Conservation (phyloP, 441 rosid genomes). For the Eugenia klotzschiana region DNA sequence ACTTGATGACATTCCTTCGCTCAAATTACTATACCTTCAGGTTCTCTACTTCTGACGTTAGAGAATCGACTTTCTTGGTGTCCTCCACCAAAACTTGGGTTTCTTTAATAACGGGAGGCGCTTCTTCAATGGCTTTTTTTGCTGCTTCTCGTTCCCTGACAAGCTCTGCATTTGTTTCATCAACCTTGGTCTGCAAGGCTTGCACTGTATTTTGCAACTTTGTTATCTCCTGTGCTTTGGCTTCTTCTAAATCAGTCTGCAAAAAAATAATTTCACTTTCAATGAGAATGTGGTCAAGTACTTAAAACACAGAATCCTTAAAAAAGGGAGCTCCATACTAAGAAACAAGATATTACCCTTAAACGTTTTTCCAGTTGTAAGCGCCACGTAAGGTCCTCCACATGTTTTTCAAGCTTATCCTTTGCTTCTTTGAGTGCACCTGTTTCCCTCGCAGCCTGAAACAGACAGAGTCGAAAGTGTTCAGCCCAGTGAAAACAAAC, state of each 20-base stretch:
- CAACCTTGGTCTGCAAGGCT: constrained; percentile 65
- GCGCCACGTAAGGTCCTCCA: constrained; percentile 97
- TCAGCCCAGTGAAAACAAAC: not conserved
- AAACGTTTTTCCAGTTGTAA: constrained; percentile 83
- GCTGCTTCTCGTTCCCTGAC: constrained; percentile 64
- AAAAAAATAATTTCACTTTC: constrained; percentile 6
- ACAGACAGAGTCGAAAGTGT: not conserved
- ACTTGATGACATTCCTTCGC: not conserved
- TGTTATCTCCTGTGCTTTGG: constrained; percentile 57
- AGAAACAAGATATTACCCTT: constrained; percentile 35
- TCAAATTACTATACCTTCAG: constrained; percentile 38
- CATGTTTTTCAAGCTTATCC: constrained; percentile 89
- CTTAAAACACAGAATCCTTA: not conserved
- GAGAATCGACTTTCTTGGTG: constrained; percentile 61
- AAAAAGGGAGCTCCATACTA: not conserved
- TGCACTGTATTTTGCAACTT: constrained; percentile 60
- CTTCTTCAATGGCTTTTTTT: constrained; percentile 74
- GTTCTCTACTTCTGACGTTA: constrained; percentile 62
- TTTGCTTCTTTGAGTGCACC: constrained; percentile 98
- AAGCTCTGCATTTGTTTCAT: constrained; percentile 54
- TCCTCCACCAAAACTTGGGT: constrained; percentile 88
- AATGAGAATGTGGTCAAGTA: constrained; percentile 6
- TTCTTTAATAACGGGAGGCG: constrained; percentile 81
- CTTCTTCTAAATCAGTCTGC: constrained; percentile 87
- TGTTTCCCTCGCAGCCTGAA: constrained; percentile 91